A percentile compares a stretch with the other conserved stretches of the same genome.
These are phyloP conservation scores for Capsicum baccatum DNA, from an alignment of 257 asterid species.

Conservation along the genomic window DNA sequence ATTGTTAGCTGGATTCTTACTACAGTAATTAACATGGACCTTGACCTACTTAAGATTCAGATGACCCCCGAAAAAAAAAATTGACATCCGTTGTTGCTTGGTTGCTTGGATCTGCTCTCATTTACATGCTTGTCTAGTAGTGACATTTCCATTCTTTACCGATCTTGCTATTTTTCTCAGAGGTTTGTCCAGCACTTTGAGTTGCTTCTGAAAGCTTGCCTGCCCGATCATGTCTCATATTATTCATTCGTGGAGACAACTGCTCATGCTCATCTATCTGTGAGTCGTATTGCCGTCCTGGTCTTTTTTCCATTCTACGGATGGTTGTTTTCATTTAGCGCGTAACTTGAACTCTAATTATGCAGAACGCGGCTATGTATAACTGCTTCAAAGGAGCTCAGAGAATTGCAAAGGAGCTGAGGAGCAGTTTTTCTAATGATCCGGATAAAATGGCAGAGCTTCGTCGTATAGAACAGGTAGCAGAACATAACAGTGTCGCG, in stretches of 20 bases:
- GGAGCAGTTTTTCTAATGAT: constrained; percentile 65
- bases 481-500: constrained; percentile 88
- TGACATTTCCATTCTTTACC: constrained; percentile 28
- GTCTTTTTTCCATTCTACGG: neutral
- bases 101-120: constrained; percentile 18
- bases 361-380: constrained; percentile 56
- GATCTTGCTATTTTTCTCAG: constrained; percentile 52
- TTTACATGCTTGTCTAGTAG: constrained; percentile 20
- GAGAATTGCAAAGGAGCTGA: constrained; percentile 75
- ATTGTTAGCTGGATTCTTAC: neutral
- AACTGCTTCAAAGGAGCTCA: constrained; percentile 91
- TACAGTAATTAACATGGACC: neutral
- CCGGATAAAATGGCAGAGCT: constrained; percentile 72
- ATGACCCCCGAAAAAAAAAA: neutral
- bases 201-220: constrained; percentile 84
- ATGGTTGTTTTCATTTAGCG: neutral
- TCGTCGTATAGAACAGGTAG: constrained; percentile 82
- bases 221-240: constrained; percentile 81
- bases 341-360: constrained; percentile 27
- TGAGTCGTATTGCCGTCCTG: constrained; percentile 42
- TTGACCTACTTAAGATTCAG: neutral
- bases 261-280: constrained; percentile 67
- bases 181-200: constrained; percentile 96
- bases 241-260: constrained; percentile 68
- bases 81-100: neutral